Evolutionary conservation across 2,329 filamentous ascomycete genomes (phyloP).

Genomic region (Diaporthe citriasiana): DNA sequence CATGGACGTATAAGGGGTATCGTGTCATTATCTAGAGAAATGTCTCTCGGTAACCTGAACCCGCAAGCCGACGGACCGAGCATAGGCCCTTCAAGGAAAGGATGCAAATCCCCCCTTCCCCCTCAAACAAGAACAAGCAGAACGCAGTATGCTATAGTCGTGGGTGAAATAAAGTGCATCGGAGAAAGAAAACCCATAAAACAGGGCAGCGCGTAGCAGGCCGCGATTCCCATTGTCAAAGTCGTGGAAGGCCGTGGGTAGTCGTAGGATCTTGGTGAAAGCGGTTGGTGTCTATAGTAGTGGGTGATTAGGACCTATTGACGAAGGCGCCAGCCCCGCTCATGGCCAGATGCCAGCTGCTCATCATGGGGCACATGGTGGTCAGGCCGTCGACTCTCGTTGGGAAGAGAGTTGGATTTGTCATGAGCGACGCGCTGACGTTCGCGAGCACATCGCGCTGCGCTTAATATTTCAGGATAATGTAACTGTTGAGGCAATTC

Average conservation of each 20-base stretch:
- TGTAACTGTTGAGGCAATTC: conserved; percentile 67
- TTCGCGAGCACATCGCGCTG: neutral
- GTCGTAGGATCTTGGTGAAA: conserved; percentile 1
- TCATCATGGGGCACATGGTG: conserved; percentile 4
- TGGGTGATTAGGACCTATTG: conserved; percentile 5
- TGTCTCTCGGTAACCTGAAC: conserved; percentile 34
- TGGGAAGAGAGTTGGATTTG: neutral
- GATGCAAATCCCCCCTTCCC: conserved; percentile 9
- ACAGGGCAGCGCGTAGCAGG: neutral
- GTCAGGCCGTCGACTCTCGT: neutral
- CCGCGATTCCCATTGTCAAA: neutral
- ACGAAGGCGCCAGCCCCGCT: neutral
- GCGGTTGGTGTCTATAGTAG: neutral
- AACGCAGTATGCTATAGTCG: conserved; percentile 35
- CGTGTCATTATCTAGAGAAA: conserved; percentile 42
- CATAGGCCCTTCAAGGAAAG: conserved; percentile 1
- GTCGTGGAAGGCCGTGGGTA: conserved; percentile 17
- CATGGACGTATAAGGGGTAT: conserved; percentile 40
- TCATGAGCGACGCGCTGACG: neutral
- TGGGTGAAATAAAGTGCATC: conserved; percentile 28
- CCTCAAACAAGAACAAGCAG: conserved; percentile 12
- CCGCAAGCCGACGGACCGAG: conserved; percentile 26
- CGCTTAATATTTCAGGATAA: conserved; percentile 87
- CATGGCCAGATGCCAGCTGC: neutral
- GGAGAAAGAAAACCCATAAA: neutral